Base-by-base conservation (phyloP, 164 flowering plant species). In the Umbellularia californica region DNA sequence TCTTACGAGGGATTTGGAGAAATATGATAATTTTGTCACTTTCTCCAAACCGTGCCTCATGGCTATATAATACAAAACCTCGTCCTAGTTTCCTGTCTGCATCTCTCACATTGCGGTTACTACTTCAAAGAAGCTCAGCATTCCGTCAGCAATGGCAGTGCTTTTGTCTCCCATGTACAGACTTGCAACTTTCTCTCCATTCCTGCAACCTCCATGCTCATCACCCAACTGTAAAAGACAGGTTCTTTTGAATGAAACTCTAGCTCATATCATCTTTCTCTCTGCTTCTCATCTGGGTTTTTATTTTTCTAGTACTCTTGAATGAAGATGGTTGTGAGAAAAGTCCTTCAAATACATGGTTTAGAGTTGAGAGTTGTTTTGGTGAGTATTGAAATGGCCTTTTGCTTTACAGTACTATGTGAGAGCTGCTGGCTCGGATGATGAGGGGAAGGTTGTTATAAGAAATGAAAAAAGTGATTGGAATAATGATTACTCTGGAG, bases 401-500 rank as follows among this genome's bases (percentile, higher is more conserved):
- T 55, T 55, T 23, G 2, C 13, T 22, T 72, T 80, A 23, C 86
- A 88, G 91, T 62, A 80, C 6, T 76, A 50, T 76, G 60, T 86
- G 70, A 87, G 79, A 77, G 95, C 91, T 30, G 68, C 69, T 47
- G 77, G 71, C 73, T 62, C 88, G 2, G 86, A 84, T 35, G 87
- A 70, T 19, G 90, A 81, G 66, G 77, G 80, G 72, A 85, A 83
- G 77, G 62, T 77, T 80, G 47, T 64, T 75, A 74, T 78, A 14
- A 74, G 76, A 78, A 83, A 78, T 74, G 92, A 79, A 69, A 83
- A 77, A 12, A 84, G 83, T 24, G 85, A 76, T 12, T 81, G 89
- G 90, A 86, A 81, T 74, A 88, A 87, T 60, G 89, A 91, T 75
- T 90, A 80, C 77, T 81, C 92, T 0, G 86, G 81, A 70, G 90